phyloP scores from a whole-genome alignment of 345 rosid species.

The Dimocarpus longan region DNA sequence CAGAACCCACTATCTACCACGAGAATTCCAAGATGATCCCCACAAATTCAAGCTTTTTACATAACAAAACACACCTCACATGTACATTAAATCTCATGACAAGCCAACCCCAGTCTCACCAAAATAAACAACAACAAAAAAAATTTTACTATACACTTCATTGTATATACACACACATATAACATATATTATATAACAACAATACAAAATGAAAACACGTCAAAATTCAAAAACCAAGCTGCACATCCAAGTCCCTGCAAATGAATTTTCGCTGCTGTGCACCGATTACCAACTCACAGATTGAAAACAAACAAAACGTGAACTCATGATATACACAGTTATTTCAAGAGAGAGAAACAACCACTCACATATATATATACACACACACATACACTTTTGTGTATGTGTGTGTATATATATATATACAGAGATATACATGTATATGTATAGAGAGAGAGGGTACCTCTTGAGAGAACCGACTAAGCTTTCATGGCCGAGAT shows the following conservation, averaged over 20 bases:
- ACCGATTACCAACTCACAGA: slow-evolving; percentile 33
- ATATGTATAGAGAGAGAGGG: not conserved
- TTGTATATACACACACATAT: not conserved
- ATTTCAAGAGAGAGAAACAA: slow-evolving; percentile 3
- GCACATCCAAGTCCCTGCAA: slow-evolving; percentile 23
- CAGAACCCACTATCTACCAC: slow-evolving; percentile 13
- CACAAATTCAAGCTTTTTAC: slow-evolving; percentile 8
- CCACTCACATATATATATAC: not conserved
- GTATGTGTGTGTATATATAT: not conserved
- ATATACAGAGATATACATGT: not conserved
- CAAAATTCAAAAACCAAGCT: slow-evolving; percentile 35
- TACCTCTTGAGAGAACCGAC: slow-evolving; percentile 31
- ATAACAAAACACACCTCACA: slow-evolving; percentile 6
- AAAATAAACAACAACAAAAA: not conserved
- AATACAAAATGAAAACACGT: slow-evolving; percentile 26
- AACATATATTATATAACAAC: not conserved
- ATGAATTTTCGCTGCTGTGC: slow-evolving; percentile 38
- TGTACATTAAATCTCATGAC: slow-evolving; percentile 26
- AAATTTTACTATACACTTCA: slow-evolving; percentile 20
- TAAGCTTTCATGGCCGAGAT: slow-evolving; percentile 35
- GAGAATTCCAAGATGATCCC: slow-evolving; percentile 39
- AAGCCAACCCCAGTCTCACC: slow-evolving; percentile 15
- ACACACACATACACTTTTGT: not conserved
- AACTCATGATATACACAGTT: slow-evolving; percentile 10
- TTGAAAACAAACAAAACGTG: slow-evolving; percentile 40